Base-by-base conservation (phyloP, 495 filamentous ascomycete genomes). In the Thermothielavioides terrestris region DNA sequence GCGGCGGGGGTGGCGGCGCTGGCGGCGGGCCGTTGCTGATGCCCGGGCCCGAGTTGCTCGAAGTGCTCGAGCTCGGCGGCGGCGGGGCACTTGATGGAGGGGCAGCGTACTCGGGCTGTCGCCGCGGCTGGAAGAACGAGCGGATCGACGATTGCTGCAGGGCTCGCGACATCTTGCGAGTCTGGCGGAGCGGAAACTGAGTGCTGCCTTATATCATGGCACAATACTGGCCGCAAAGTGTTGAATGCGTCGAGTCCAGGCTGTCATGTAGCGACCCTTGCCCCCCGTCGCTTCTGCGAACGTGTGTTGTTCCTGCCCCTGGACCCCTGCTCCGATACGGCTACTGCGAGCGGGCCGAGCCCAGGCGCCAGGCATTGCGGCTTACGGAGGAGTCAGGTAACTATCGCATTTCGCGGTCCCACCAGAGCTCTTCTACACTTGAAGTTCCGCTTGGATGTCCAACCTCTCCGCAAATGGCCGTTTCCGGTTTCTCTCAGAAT, bases 91-190 rank as follows among this genome's bases (percentile, higher is more conserved):
- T 27, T 12, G 57, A 49, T 49, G 60, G 61, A 54, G 58, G 61
- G 45, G 58, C 52, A 56, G 56, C 43, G 28, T 53, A 50, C 10
- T 49, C 49, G 14, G 56, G 51, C 36, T 51, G 46, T n/a, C 35
- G 42, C 49, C 50, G 52, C 7, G 63, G 61, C 31, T 62, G 58
- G 57, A 59, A 62, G 58, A 79, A 78, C 14, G 71, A 75, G 32
- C 67, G 69, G 46, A 79, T 78, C 22, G 73, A 73, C 11, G 68
- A 51, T 52, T 77, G 75, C 37, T 61, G 60, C n/a, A n/a, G n/a
- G 25, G 59, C 26, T 10, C 31, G 63, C 55, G 56, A 54, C 66
- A 60, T 60, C 15, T 7, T 36, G 26, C n/a, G 6, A 26, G 28
- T 35, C 11, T 41, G 14, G 10, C 17, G 11, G 27, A n/a, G 15